A percentile compares a stretch with the other conserved stretches of the same genome.
These are phyloP conservation scores for Rubroshorea leprosula DNA, from an alignment of 345 rosid genomes.

Conservation along the genomic window DNA sequence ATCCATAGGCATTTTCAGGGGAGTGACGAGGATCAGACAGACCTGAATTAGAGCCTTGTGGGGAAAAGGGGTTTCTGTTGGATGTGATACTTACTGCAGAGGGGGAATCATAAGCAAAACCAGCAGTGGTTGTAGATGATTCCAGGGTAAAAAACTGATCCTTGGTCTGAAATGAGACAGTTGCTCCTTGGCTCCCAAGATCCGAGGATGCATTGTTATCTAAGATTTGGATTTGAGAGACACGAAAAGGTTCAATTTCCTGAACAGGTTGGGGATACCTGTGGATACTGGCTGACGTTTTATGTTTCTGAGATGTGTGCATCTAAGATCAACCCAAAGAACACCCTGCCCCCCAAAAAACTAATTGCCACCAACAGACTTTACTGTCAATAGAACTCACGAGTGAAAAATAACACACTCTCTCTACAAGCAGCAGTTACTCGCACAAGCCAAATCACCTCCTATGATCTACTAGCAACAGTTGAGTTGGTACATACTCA, in stretches of 20 bases:
- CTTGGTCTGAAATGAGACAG: constrained; percentile 38
- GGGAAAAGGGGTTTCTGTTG: constrained; percentile 61
- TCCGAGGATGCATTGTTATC: constrained; percentile 49
- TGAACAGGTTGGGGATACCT: constrained; percentile 44
- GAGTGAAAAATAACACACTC: no score
- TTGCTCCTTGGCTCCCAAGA: constrained; percentile 43
- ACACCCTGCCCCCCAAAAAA: background rate
- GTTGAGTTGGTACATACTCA: no score
- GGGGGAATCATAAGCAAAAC: constrained; percentile 57
- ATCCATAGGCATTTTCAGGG: constrained; percentile 58
- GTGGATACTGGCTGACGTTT: constrained; percentile 42
- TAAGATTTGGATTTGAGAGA: constrained; percentile 39
- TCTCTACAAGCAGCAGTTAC: no score
- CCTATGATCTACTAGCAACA: no score
- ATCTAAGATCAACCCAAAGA: constrained; percentile 24
- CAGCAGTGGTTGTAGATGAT: constrained; percentile 53
- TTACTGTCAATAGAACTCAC: no score
- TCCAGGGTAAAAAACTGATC: constrained; percentile 75
- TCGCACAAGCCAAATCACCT: no score
- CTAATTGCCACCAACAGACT: background rate
- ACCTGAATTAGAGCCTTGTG: constrained; percentile 79
- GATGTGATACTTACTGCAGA: constrained; percentile 61
- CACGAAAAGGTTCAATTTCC: constrained; percentile 39
- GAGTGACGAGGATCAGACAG: constrained; percentile 67
- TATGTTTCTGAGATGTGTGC: constrained; percentile 71